phyloP scores from a whole-genome alignment of 768 basidiomycete species.

The Lyophyllum decastes region DNA sequence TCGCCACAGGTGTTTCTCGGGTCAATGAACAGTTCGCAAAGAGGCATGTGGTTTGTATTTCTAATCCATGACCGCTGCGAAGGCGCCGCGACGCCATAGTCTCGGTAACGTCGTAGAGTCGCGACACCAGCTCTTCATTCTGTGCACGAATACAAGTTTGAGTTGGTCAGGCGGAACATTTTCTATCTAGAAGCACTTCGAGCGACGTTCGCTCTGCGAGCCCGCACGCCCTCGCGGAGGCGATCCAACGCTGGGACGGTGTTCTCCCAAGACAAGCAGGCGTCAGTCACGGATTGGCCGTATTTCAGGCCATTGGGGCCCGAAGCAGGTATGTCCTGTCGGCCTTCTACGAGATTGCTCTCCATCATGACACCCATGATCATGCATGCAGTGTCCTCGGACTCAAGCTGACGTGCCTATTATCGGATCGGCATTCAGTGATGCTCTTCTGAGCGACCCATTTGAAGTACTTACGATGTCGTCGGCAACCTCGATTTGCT shows the following conservation, averaged over 20 bases:
- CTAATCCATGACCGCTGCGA: too few relatives aligned
- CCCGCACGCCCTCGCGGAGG: conserved; percentile 85
- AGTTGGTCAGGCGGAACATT: not conserved
- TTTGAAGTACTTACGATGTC: conserved; percentile 66
- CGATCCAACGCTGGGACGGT: conserved; percentile 82
- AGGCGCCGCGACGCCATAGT: too few relatives aligned
- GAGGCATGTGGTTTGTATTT: too few relatives aligned
- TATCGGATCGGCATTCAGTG: not conserved
- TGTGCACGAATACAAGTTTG: too few relatives aligned
- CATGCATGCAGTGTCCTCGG: conserved; percentile 63
- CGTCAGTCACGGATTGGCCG: conserved; percentile 87
- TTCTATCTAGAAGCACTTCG: conserved; percentile 22
- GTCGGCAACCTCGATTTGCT: conserved; percentile 86
- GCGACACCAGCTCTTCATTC: too few relatives aligned
- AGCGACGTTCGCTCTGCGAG: conserved; percentile 58
- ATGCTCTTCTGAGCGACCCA: not conserved
- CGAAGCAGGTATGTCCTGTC: conserved; percentile 77
- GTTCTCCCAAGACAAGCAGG: conserved; percentile 88
- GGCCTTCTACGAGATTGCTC: conserved; percentile 85
- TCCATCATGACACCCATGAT: conserved; percentile 98
- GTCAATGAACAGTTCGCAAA: too few relatives aligned
- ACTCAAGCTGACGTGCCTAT: conserved; percentile 74
- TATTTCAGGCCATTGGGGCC: conserved; percentile 77
- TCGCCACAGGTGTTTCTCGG: too few relatives aligned
- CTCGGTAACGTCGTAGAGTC: too few relatives aligned